phyloP scores from a whole-genome alignment of 169 alveolate genomes.

The Plasmodium sp. region DNA sequence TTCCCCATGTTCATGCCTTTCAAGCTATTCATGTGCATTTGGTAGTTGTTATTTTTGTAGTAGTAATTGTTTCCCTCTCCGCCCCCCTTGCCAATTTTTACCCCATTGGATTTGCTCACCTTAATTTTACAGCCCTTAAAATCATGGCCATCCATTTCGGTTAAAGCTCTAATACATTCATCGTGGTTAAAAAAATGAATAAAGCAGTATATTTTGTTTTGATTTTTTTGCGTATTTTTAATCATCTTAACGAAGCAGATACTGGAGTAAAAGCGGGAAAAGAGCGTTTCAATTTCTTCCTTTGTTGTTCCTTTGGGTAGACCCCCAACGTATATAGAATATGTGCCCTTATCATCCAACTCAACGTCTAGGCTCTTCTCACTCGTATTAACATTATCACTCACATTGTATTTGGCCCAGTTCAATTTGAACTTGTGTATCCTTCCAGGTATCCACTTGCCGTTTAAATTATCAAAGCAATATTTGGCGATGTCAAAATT shows the following conservation, averaged over 20 bases:
- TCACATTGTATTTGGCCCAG: conserved; percentile 67
- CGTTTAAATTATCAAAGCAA: conserved; percentile 68
- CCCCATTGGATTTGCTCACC: conserved; percentile 58
- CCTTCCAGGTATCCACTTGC: conserved; percentile 74
- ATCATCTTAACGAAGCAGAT: conserved; percentile 67
- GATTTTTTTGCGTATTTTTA: conserved; percentile 57
- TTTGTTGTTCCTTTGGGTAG: conserved; percentile 62
- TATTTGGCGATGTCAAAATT: conserved; percentile 52
- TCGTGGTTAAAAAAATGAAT: conserved; percentile 67
- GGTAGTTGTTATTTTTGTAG: conserved; percentile 13
- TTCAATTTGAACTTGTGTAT: conserved; percentile 48
- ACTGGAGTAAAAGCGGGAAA: conserved; percentile 25
- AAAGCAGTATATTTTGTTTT: conserved; percentile 50
- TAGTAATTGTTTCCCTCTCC: conserved; percentile 6
- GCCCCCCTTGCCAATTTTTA: not conserved
- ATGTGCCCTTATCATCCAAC: conserved; percentile 70
- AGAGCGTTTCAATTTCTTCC: conserved; percentile 65
- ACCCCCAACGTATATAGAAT: conserved; percentile 70
- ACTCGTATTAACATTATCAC: conserved; percentile 24
- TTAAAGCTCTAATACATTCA: conserved; percentile 55
- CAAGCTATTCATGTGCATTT: not conserved
- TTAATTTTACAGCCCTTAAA: conserved; percentile 70
- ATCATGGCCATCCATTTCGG: conserved; percentile 64
- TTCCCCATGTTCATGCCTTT: conserved; percentile 3
- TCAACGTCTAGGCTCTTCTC: conserved; percentile 45